Evolutionary conservation across 2,329 filamentous ascomycete species (phyloP).

Genomic region (Penicillium expansum): DNA sequence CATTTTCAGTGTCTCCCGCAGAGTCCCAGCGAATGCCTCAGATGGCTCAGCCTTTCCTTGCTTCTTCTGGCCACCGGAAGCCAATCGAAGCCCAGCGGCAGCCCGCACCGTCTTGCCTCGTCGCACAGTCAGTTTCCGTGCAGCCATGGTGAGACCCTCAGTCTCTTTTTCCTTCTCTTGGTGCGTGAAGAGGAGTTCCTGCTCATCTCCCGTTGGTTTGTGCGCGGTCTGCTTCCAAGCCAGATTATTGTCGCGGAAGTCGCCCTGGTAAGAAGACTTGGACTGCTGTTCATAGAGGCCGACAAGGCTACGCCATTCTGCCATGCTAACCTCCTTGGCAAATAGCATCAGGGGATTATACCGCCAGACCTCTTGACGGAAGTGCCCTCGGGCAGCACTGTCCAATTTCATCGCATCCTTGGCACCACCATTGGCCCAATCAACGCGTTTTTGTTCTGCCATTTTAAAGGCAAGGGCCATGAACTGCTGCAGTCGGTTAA

Average conservation of each 20-base stretch:
- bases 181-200: constrained; percentile 82
- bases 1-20: constrained; percentile 78
- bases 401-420: constrained; percentile 62
- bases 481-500: constrained; percentile 75
- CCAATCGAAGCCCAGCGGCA: constrained; percentile 45
- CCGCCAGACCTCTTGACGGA: constrained; percentile 75
- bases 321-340: constrained; percentile 74
- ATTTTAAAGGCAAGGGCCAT: constrained; percentile 78
- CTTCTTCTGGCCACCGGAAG: constrained; percentile 49
- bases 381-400: constrained; percentile 65
- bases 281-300: constrained; percentile 76
- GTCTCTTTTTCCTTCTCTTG: constrained; percentile 85
- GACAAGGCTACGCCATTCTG: constrained; percentile 77
- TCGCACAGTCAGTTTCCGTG: constrained; percentile 89
- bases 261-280: constrained; percentile 72
- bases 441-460: constrained; percentile 67
- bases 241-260: constrained; percentile 73
- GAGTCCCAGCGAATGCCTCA: constrained; percentile 74
- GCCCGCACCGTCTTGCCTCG: constrained; percentile 71
- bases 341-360: constrained; percentile 87
- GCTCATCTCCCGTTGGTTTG: constrained; percentile 73
- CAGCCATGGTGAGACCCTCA: constrained; percentile 64
- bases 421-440: constrained; percentile 46
- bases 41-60: constrained; percentile 70
- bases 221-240: constrained; percentile 77